A percentile compares a stretch with the other conserved stretches of the same genome.
Evolutionary conservation across 192 early-diverging fungal genomes (phyloP).

Genomic region (Oehlia diaphana): DNA sequence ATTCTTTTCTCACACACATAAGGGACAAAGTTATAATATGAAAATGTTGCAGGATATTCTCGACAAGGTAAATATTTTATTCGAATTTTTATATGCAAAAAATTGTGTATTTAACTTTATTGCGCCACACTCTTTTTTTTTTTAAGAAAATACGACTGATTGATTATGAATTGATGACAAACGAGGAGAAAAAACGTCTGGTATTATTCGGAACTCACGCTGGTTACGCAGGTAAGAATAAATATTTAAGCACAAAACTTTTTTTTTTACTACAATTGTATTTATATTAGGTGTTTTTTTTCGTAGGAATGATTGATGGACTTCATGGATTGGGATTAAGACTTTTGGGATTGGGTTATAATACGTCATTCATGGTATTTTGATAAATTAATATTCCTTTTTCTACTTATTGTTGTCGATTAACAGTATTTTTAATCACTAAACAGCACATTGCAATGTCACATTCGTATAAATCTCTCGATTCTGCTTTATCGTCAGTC

Average conservation of each 20-base stretch:
- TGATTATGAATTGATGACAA: conserved; percentile 94
- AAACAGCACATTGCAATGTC: conserved; percentile 68
- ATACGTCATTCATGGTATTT: conserved; percentile 87
- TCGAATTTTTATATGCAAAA: background rate
- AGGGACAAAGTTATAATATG: conserved; percentile 96
- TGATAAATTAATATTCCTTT: background rate
- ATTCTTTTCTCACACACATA: conserved; percentile 97
- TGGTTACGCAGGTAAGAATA: conserved; percentile 78
- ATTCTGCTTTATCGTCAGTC: conserved; percentile 59
- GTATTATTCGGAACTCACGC: conserved; percentile 94
- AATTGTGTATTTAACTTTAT: background rate
- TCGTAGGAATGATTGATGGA: conserved; percentile 79
- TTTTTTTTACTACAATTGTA: background rate
- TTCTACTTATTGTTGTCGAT: conserved; percentile 37
- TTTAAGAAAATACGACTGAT: conserved; percentile 89
- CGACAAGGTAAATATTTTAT: conserved; percentile 65
- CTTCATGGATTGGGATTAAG: conserved; percentile 91
- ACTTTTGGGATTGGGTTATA: conserved; percentile 87
- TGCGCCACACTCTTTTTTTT: background rate
- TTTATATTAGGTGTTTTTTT: background rate
- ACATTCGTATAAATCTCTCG: conserved; percentile 69
- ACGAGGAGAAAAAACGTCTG: conserved; percentile 71
- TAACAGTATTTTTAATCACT: conserved; percentile 5
- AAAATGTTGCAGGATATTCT: conserved; percentile 82
- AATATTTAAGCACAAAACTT: background rate